phyloP scores from a whole-genome alignment of 768 basidiomycete genomes.

The Rhodotorula diobovata region DNA sequence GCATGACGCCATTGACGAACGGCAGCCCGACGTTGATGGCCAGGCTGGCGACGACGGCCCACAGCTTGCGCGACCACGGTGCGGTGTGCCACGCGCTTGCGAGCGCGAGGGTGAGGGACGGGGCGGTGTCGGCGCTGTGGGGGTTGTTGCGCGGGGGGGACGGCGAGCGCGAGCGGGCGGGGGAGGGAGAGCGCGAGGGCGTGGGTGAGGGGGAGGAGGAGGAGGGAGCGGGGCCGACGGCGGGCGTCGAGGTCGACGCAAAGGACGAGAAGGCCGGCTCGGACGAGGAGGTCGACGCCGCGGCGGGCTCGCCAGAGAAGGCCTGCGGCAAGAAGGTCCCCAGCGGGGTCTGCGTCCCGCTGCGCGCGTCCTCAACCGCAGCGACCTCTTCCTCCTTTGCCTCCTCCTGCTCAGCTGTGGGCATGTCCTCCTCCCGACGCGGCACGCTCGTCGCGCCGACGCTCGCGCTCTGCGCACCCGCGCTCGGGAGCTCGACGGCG shows the following conservation, averaged over 20 bases:
- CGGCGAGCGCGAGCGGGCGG: conserved; percentile 1
- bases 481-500: no score
- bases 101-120: conserved; percentile 40
- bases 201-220: background rate
- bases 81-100: conserved; percentile 34
- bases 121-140: conserved; percentile 25
- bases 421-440: no score
- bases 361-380: background rate
- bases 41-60: conserved; percentile 39
- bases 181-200: background rate
- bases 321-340: background rate
- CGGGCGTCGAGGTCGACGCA: background rate
- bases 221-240: background rate
- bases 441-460: no score
- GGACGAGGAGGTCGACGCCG: conserved; percentile 5
- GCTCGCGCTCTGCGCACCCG: no score
- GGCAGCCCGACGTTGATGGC: conserved; percentile 80
- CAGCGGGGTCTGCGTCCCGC: background rate
- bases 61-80: conserved; percentile 30
- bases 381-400: background rate
- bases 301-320: background rate
- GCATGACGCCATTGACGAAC: conserved; percentile 91
- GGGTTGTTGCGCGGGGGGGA: conserved; percentile 1
- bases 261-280: conserved; percentile 1
- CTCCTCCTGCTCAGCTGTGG: background rate